Evolutionary conservation across 2,329 filamentous ascomycete species (phyloP).

Genomic region (Fusarium sp.): DNA sequence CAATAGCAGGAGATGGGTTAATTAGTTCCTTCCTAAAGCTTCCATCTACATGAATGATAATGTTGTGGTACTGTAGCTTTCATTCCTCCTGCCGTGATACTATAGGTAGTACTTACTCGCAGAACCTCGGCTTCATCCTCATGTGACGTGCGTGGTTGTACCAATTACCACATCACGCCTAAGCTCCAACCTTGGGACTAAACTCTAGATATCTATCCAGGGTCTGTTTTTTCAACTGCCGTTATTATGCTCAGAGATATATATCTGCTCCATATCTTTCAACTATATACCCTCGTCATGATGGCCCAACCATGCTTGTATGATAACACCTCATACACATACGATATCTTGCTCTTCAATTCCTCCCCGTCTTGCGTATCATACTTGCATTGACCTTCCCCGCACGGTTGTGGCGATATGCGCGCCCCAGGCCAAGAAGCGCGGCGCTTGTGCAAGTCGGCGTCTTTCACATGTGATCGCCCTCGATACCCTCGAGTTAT

Average conservation of each 20-base stretch:
- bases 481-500: neutral
- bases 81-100: neutral
- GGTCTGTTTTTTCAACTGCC: neutral
- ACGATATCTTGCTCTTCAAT: neutral
- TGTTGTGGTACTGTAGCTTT: neutral
- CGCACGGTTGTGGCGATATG: slow-evolving; percentile 24
- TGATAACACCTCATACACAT: neutral
- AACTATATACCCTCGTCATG: neutral
- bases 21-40: neutral
- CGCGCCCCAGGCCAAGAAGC: neutral
- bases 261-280: neutral
- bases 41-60: neutral
- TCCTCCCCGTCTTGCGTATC: neutral
- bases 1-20: neutral
- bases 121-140: neutral
- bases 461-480: slow-evolving; percentile 41
- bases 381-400: slow-evolving; percentile 31
- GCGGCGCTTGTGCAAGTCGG: slow-evolving; percentile 19
- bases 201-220: neutral
- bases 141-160: neutral
- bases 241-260: neutral
- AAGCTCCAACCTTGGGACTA: neutral
- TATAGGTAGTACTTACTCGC: neutral
- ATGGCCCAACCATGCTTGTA: neutral
- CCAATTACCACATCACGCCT: neutral